Percentiles rank a stretch among this genome's conserved stretches.
These are phyloP conservation scores for Fraxinus sp. DNA, from an alignment of 305 asterid species.

Conservation along the genomic window DNA sequence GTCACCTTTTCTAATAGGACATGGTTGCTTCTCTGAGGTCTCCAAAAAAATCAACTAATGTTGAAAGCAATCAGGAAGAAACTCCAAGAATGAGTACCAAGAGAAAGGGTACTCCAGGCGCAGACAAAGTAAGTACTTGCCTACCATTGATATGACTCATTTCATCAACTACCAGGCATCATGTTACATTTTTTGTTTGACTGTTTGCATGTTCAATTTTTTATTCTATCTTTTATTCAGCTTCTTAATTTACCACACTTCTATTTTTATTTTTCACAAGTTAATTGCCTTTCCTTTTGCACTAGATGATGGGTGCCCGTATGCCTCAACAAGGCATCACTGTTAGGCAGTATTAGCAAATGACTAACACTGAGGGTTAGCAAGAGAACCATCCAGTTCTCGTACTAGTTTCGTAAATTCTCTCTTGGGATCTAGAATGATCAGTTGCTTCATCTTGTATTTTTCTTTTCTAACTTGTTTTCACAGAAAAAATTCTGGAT, in stretches of 20 bases:
- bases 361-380: neutral
- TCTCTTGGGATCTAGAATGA: neutral
- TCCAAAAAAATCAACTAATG: slow-evolving; percentile 48
- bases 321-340: neutral
- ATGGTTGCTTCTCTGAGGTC: slow-evolving; percentile 45
- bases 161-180: slow-evolving; percentile 5
- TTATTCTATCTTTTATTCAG: neutral
- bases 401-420: neutral
- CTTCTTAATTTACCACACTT: neutral
- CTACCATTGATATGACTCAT: slow-evolving; percentile 6
- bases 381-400: neutral
- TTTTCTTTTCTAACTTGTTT: neutral
- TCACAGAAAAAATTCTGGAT: neutral
- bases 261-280: neutral
- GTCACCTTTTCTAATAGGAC: slow-evolving; percentile 40
- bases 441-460: neutral
- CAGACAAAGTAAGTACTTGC: slow-evolving; percentile 52
- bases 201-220: neutral
- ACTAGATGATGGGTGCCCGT: neutral
- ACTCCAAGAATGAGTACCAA: slow-evolving; percentile 48
- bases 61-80: slow-evolving; percentile 51
- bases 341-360: neutral
- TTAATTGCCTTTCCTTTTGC: neutral
- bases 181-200: neutral
- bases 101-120: slow-evolving; percentile 61